Conservation (phyloP, 441 rosid species). For the Isatis lusitanica region DNA sequence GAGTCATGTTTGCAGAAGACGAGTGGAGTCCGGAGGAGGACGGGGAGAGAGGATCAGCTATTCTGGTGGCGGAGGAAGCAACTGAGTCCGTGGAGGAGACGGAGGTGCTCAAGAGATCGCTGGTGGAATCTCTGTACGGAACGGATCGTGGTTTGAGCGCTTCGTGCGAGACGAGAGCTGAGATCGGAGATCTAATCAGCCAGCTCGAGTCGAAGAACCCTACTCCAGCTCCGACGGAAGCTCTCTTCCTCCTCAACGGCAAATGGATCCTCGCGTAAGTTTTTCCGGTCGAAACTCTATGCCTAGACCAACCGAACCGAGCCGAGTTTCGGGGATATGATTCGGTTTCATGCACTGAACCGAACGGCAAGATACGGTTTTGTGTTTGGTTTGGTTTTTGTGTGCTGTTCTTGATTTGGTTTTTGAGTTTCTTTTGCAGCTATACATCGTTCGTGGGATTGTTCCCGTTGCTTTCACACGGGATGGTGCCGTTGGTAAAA, state of each 20-base stretch:
- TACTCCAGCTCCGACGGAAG: slow-evolving; percentile 81
- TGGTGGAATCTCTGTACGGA: slow-evolving; percentile 75
- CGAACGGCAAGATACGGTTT: too few relatives aligned
- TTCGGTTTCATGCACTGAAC: too few relatives aligned
- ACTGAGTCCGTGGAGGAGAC: slow-evolving; percentile 49
- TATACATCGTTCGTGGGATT: slow-evolving; percentile 83
- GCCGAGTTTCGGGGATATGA: too few relatives aligned
- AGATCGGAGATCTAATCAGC: slow-evolving; percentile 84
- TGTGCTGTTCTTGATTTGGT: not conserved
- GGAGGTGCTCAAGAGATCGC: slow-evolving; percentile 54
- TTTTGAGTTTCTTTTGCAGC: slow-evolving; percentile 39
- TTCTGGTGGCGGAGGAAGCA: slow-evolving; percentile 46
- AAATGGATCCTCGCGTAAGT: slow-evolving; percentile 93
- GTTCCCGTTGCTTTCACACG: slow-evolving; percentile 82
- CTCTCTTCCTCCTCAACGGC: slow-evolving; percentile 77
- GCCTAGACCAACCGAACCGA: too few relatives aligned
- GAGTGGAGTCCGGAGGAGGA: slow-evolving; percentile 44
- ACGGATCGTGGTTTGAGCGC: slow-evolving; percentile 73
- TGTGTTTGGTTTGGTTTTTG: too few relatives aligned
- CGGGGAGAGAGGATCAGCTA: slow-evolving; percentile 30
- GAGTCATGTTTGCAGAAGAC: slow-evolving; percentile 40
- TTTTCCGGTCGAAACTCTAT: not conserved
- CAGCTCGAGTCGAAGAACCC: slow-evolving; percentile 91
- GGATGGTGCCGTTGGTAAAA: slow-evolving; percentile 59
- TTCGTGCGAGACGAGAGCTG: slow-evolving; percentile 80